Percentiles rank a stretch among this genome's conserved stretches.
phyloP scores from a whole-genome alignment of 1,284 basidiomycete genomes.

The Apiotrichum siamense region DNA sequence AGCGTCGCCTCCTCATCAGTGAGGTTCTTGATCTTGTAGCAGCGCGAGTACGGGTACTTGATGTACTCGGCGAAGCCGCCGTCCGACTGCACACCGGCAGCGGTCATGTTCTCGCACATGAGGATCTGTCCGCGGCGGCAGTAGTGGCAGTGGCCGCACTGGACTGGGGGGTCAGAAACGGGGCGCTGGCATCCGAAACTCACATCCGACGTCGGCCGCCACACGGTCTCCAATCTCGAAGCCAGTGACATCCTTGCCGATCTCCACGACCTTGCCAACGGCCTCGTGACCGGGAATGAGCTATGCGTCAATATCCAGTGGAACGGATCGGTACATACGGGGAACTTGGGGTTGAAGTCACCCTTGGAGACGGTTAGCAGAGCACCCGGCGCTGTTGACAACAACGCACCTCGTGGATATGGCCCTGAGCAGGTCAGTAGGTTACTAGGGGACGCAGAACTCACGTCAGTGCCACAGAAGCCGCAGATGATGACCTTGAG shows the following conservation, averaged over 20 bases:
- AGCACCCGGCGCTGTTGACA: neutral
- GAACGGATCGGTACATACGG: slow-evolving; percentile 33
- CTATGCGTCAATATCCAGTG: slow-evolving; percentile 41
- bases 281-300: slow-evolving; percentile 77
- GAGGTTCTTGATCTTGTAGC: slow-evolving; percentile 77
- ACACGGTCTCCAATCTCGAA: slow-evolving; percentile 67
- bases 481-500: slow-evolving; percentile 58
- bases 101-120: slow-evolving; percentile 71
- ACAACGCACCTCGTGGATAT: slow-evolving; percentile 56
- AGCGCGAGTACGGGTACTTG: slow-evolving; percentile 60
- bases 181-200: slow-evolving; percentile 5
- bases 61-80: slow-evolving; percentile 87
- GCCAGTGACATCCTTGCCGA: slow-evolving; percentile 63
- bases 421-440: slow-evolving; percentile 35
- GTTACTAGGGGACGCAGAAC: slow-evolving; percentile 1
- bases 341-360: slow-evolving; percentile 71
- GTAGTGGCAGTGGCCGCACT: slow-evolving; percentile 71
- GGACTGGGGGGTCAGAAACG: neutral
- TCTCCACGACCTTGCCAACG: slow-evolving; percentile 60
- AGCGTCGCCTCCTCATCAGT: slow-evolving; percentile 81
- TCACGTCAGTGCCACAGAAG: slow-evolving; percentile 66
- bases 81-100: slow-evolving; percentile 65
- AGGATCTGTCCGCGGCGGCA: slow-evolving; percentile 68
- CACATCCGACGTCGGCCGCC: slow-evolving; percentile 61
- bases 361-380: slow-evolving; percentile 41